A percentile compares a stretch with the other conserved stretches of the same genome.
These are phyloP conservation scores for Sphaerosporella brunnea DNA, from an alignment of 495 filamentous ascomycete genomes.

Conservation along the genomic window DNA sequence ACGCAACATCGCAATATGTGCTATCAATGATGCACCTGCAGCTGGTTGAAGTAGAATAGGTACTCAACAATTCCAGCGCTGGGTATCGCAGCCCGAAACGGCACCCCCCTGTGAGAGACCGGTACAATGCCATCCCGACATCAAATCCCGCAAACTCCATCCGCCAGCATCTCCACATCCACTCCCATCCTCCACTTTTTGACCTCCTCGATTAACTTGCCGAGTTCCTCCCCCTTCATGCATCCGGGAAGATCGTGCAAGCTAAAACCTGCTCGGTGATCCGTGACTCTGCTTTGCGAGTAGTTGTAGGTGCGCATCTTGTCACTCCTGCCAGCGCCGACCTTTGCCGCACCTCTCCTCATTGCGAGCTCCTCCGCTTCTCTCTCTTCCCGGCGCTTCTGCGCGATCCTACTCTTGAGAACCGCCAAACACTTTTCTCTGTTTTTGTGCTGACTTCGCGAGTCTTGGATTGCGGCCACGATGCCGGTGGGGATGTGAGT, in stretches of 20 bases:
- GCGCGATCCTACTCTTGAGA: slow-evolving; percentile 65
- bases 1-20: no score
- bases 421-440: slow-evolving; percentile 71
- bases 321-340: slow-evolving; percentile 72
- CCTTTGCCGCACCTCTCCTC: slow-evolving; percentile 53
- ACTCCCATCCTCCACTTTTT: neutral
- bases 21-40: no score
- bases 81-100: no score
- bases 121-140: no score
- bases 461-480: slow-evolving; percentile 80
- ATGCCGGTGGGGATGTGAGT: slow-evolving; percentile 80
- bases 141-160: no score
- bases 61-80: no score
- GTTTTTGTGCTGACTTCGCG: slow-evolving; percentile 76
- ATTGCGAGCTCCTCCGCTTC: slow-evolving; percentile 64
- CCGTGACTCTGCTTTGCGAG: slow-evolving; percentile 79
- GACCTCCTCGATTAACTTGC: slow-evolving; percentile 17
- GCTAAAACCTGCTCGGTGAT: slow-evolving; percentile 58
- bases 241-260: neutral
- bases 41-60: no score
- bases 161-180: neutral
- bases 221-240: neutral
- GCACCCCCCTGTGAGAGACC: no score
- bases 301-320: slow-evolving; percentile 95
- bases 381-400: slow-evolving; percentile 59